Evolutionary conservation across 148 eudicot genomes (phyloP), one percentile per base, ranked within the genome.

Genomic region (Cornus suecica): DNA sequence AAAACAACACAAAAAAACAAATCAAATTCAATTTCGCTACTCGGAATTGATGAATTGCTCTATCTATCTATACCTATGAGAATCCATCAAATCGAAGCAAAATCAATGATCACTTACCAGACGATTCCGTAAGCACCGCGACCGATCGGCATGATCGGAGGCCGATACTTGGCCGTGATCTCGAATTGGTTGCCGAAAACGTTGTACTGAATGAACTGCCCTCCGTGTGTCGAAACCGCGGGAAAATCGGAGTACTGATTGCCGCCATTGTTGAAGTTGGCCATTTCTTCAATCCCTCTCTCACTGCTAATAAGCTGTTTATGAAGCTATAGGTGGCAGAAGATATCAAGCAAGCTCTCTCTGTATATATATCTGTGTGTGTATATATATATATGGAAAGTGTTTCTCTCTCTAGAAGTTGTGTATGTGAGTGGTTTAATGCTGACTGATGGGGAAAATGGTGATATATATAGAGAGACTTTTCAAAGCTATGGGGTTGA

Each of bases 71-170:
- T 26, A 27, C 18, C 25, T 45, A 61, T 22, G 72, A 63, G n/a
- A 30, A 16, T 10, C 64, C 66, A 74, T 27, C 70, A n/a, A 22
- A 58, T 18, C 62, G 20, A 20, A 27, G 4, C 8, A 34, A 45
- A 30, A 20, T 58, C 3, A 45, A 32, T 25, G 11, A 58, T 26
- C 4, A 18, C 32, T 51, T 90, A 95, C 99, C 99, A 95, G 71
- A 95, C 99, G 58, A 95, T 87, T 67, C 99, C 99, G 25, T 92
- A 95, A 67, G 99, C 99, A 8, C 99, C 99, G 10, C 99, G 97
- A 65, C 99, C 99, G 54, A 95, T 91, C 0, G 97, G 97, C 88
- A 87, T 84, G 83, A 95, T 90, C 51, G 99, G 99, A 65, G 97
- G 92, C n/a, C 97, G 91, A 72, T 95, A 95, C 85, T 88, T 95